Evolutionary conservation across 2,329 filamentous ascomycete genomes (phyloP), one percentile per base, ranked within the genome.

Genomic region (Salinomyces thailandicus): DNA sequence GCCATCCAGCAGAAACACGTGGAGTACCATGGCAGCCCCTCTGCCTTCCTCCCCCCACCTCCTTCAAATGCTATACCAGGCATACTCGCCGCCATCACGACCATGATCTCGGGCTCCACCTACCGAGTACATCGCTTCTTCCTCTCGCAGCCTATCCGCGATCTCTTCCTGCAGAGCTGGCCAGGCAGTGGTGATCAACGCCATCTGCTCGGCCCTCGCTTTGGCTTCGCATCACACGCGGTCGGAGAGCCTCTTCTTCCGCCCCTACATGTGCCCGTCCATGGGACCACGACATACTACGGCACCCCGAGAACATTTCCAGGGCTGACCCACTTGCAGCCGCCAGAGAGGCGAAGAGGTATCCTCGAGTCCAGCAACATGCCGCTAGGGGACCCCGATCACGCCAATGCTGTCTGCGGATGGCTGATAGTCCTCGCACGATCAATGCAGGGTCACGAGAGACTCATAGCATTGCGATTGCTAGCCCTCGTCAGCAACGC

Each of bases 21-120:
- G 4, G 47, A 49, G 22, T 50, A 48, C 18, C 46, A 42, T 6
- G 46, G 47, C n/a, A 39, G 49, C 26, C 41, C 40, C 14, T 39
- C 44, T 18, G 40, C 39, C 7, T 43, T 53, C 17, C 61, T 69
- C 3, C 67, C 80, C 16, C 75, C 82, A 5, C 71, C 73, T 2
- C 62, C 68, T 11, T 66, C 64, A 12, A 67, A 74, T 12, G 17
- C 72, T 41, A 62, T 93, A 26, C 71, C 77, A 2, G 75, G 77
- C 7, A 73, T 94, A 13, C 63, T 96, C 5, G 79, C 85, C 43
- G 84, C 87, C 0, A 74, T 93, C 34, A 72, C 78, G 14, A 72
- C 78, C 31, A 81, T 95, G 32, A 73, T 94, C 33, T 73, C 78
- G 42, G 76, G 84, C 50, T 95, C 89, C 1, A 80, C 79, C 47